Evolutionary conservation across 768 basidiomycete genomes (phyloP).

Genomic region (Rhodotorula taiwanensis): DNA sequence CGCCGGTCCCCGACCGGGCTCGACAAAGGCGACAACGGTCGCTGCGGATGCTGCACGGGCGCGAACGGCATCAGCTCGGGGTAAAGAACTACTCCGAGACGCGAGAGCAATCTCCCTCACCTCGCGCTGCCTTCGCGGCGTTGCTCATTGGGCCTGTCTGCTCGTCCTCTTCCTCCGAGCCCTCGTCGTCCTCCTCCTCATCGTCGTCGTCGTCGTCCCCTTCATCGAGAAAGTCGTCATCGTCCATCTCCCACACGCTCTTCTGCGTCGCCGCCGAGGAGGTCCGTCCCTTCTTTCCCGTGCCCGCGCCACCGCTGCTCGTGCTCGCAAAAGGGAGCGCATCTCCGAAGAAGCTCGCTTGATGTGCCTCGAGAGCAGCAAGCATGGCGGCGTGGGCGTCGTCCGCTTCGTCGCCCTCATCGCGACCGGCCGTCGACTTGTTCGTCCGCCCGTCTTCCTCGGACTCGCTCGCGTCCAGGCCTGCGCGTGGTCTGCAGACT

Average conservation of each 20-base stretch:
- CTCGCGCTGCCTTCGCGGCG: no score
- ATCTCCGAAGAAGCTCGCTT: conserved; percentile 3
- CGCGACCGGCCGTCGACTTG: no score
- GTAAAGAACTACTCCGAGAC: background rate
- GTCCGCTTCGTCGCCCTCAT: conserved; percentile 1
- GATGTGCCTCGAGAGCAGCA: conserved; percentile 20
- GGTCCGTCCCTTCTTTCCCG: no score
- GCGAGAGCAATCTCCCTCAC: background rate
- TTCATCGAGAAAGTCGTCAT: conserved; percentile 10
- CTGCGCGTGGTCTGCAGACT: background rate
- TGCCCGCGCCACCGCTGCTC: background rate
- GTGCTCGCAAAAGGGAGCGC: conserved; percentile 1
- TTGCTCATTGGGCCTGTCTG: background rate
- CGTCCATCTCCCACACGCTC: conserved; percentile 35
- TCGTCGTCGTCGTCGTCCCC: background rate
- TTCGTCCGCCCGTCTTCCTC: background rate
- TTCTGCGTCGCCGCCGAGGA: conserved; percentile 17
- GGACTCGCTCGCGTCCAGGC: background rate
- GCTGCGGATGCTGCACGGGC: background rate
- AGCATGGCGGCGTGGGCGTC: conserved; percentile 7
- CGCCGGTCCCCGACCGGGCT: conserved; percentile 6
- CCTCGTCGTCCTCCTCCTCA: background rate
- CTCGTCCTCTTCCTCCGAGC: background rate
- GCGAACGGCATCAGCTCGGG: background rate
- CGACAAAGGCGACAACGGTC: conserved; percentile 21